These are phyloP conservation scores for Vigna mungo DNA, from an alignment of 306 rosid species.

Conservation along the genomic window DNA sequence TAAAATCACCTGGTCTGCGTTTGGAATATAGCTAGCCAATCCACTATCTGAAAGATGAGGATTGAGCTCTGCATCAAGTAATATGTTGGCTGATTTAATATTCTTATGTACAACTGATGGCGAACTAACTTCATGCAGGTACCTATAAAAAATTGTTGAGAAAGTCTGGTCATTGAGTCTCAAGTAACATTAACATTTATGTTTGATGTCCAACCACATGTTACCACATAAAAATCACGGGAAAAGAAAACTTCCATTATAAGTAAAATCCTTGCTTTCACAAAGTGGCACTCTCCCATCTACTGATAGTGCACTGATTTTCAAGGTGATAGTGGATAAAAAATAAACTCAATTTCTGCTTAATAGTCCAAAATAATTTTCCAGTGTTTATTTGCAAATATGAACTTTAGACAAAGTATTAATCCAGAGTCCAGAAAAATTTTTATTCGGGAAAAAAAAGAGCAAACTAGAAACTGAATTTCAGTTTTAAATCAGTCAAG, in stretches of 20 bases:
- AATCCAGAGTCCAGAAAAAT: background rate
- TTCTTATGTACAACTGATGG: constrained; percentile 93
- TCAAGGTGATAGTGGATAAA: background rate
- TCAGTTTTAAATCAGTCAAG: constrained; percentile 17
- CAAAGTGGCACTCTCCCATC: constrained; percentile 18
- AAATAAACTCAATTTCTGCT: background rate
- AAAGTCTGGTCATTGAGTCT: constrained; percentile 29
- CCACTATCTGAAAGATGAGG: constrained; percentile 98
- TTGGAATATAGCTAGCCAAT: constrained; percentile 75
- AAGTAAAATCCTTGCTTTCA: constrained; percentile 1
- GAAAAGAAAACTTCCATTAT: background rate
- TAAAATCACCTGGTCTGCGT: constrained; percentile 73
- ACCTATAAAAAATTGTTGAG: constrained; percentile 61
- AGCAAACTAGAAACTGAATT: background rate
- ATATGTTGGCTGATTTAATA: constrained; percentile 85
- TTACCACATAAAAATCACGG: constrained; percentile 19
- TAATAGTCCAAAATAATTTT: constrained; percentile 21
- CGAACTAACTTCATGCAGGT: constrained; percentile 95
- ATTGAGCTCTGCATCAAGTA: constrained; percentile 88
- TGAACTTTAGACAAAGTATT: background rate
- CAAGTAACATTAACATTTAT: constrained; percentile 30
- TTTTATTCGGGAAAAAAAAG: background rate
- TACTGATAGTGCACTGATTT: background rate
- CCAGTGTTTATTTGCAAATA: constrained; percentile 2
- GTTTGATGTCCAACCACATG: constrained; percentile 37